Evolutionary conservation across 2,329 filamentous ascomycete genomes (phyloP).

Genomic region (Parafenestella ontariensis): DNA sequence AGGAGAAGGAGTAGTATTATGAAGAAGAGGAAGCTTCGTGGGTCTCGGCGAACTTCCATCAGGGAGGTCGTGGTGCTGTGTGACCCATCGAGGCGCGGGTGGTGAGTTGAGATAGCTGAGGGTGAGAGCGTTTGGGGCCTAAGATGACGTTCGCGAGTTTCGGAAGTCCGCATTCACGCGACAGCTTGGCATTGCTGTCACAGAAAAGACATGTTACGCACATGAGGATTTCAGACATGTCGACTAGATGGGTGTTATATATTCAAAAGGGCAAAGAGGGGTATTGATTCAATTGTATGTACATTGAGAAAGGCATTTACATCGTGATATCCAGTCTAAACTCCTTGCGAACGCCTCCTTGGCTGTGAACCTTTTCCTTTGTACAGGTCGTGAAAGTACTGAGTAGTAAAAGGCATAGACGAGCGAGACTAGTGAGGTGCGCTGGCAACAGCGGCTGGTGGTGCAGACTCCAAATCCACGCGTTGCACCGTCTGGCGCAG

Average conservation of each 20-base stretch:
- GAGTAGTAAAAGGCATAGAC: slow-evolving; percentile 4
- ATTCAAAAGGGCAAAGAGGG: slow-evolving; percentile 33
- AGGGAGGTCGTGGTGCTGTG: slow-evolving; percentile 27
- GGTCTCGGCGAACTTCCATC: slow-evolving; percentile 49
- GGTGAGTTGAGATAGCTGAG: neutral
- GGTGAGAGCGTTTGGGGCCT: neutral
- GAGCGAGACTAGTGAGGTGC: neutral
- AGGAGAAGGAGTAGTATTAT: slow-evolving; percentile 48
- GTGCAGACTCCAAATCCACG: slow-evolving; percentile 61
- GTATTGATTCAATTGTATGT: slow-evolving; percentile 44
- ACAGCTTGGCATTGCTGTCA: slow-evolving; percentile 15
- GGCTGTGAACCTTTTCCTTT: slow-evolving; percentile 12
- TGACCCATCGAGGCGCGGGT: slow-evolving; percentile 32
- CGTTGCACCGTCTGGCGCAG: slow-evolving; percentile 57
- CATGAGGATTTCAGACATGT: neutral
- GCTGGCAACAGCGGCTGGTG: slow-evolving; percentile 52
- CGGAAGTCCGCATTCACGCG: slow-evolving; percentile 14
- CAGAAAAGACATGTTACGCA: neutral
- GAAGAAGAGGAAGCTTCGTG: slow-evolving; percentile 46
- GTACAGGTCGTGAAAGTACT: slow-evolving; percentile 14
- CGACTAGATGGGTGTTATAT: neutral
- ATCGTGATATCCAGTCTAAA: slow-evolving; percentile 21
- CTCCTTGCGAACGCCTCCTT: slow-evolving; percentile 26
- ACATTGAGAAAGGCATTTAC: slow-evolving; percentile 28
- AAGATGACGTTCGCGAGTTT: slow-evolving; percentile 10